Base-by-base conservation (phyloP, 2,329 filamentous ascomycete species). In the Penicillium glabrum region DNA sequence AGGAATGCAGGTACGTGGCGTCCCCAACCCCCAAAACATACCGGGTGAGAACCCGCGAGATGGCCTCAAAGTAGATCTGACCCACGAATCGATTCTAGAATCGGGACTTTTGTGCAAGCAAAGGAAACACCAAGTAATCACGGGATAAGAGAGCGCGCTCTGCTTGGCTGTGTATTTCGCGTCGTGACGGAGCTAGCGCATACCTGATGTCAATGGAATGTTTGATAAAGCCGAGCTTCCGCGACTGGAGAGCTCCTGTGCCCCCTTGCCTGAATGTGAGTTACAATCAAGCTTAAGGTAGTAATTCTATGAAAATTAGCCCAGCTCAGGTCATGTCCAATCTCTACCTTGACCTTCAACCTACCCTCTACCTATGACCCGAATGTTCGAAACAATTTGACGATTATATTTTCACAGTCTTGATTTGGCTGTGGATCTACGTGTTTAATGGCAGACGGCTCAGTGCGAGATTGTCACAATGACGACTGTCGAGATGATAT, bases 401-500 rank as follows among this genome's bases (percentile, higher is more conserved):
- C 23, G 16, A 35, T 31, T 6, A 2, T 19, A 26, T 19, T 11
- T 16, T 29, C 33, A 50, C 31, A 14, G 47, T 43, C n/a, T 23
- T 16, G 3, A 13, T 19, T 21, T 51, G 39, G 39, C 39, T 51
- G 49, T 31, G 49, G 14, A 37, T 3, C 21, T 39, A 7, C 19
- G 10, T 41, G 26, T 21, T 58, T 59, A 4, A 64, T 61, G 58
- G 57, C 58, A 45, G 45, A 51, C 21, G 46, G 33, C 21, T 51
- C 54, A 49, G 47, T 19, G 35, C 61, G 43, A 41, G 58, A 54
- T 29, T 61, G 27, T 29, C 57, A 52, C n/a, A 46, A 59, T 56
- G 52, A 45, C 37, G 54, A 57, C 21, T 46, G 46, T 46, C 57
- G 52, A 44, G 64, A 67, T 52, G 63, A 67, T 19, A 63, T 64